These are phyloP conservation scores for Scytalidium sp. DNA, from an alignment of 2,329 filamentous ascomycete genomes.

Conservation along the genomic window DNA sequence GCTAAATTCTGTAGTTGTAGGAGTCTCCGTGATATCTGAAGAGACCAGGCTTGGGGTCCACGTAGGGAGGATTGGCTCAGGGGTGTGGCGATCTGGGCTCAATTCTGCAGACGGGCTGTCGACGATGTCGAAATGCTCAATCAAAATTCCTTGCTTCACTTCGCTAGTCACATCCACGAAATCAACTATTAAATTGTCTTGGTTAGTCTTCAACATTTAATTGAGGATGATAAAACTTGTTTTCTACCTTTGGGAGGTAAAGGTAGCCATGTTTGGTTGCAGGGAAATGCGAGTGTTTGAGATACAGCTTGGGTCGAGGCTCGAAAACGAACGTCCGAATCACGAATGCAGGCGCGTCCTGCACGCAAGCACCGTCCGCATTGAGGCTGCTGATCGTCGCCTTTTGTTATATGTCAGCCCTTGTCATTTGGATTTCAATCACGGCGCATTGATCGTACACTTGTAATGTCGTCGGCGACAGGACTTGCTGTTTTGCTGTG, in stretches of 20 bases:
- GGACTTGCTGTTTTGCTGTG: background rate
- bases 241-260: background rate
- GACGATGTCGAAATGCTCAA: background rate
- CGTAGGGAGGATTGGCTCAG: background rate
- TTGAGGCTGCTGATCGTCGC: conserved; percentile 3
- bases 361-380: conserved; percentile 1
- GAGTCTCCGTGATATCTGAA: background rate
- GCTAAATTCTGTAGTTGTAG: background rate
- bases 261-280: background rate
- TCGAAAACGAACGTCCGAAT: background rate
- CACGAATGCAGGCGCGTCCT: background rate
- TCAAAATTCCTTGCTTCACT: background rate
- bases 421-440: background rate
- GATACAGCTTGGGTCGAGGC: background rate
- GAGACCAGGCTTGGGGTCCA: background rate
- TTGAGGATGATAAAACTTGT: background rate
- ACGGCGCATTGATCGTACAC: background rate
- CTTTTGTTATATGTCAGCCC: background rate
- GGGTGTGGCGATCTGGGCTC: background rate
- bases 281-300: background rate
- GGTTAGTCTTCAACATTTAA: background rate
- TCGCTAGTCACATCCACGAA: background rate
- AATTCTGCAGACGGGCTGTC: background rate
- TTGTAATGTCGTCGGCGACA: background rate
- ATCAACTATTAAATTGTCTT: background rate